Evolutionary conservation across 202 grass and related monocot species (phyloP).

Genomic region (Carex arenaria): DNA sequence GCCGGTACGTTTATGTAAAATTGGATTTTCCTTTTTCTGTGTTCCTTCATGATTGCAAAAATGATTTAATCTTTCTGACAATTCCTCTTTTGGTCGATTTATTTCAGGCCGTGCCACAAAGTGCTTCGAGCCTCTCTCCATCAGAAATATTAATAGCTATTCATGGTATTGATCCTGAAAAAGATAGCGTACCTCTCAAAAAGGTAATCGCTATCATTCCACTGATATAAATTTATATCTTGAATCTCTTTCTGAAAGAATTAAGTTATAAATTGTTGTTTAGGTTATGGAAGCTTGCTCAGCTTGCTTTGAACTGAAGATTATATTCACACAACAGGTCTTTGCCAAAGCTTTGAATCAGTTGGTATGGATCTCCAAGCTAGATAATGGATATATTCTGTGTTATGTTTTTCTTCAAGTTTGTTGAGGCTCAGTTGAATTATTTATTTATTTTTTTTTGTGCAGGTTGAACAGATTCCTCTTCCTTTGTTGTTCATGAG

Average conservation of each 20-base stretch:
- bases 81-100: background rate
- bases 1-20: slow-evolving; percentile 48
- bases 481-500: slow-evolving; percentile 98
- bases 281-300: slow-evolving; percentile 92
- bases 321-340: slow-evolving; percentile 85
- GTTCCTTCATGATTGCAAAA: slow-evolving; percentile 16
- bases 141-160: slow-evolving; percentile 93
- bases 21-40: slow-evolving; percentile 12
- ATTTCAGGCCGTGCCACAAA: slow-evolving; percentile 32
- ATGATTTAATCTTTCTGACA: background rate
- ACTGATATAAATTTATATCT: background rate
- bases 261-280: slow-evolving; percentile 12
- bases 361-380: slow-evolving; percentile 43
- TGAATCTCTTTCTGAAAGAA: slow-evolving; percentile 21
- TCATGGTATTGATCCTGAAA: slow-evolving; percentile 91
- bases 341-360: slow-evolving; percentile 94
- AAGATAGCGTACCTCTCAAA: slow-evolving; percentile 80
- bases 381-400: slow-evolving; percentile 17
- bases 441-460: slow-evolving; percentile 11
- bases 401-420: slow-evolving; percentile 22
- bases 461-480: slow-evolving; percentile 96
- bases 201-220: slow-evolving; percentile 42
- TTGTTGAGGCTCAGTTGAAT: slow-evolving; percentile 16
- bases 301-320: slow-evolving; percentile 80
- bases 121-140: slow-evolving; percentile 64